Evolutionary conservation across 225 moss, liverwort and hornwort genomes (phyloP).

Genomic region (Thuidium tamariscinum): DNA sequence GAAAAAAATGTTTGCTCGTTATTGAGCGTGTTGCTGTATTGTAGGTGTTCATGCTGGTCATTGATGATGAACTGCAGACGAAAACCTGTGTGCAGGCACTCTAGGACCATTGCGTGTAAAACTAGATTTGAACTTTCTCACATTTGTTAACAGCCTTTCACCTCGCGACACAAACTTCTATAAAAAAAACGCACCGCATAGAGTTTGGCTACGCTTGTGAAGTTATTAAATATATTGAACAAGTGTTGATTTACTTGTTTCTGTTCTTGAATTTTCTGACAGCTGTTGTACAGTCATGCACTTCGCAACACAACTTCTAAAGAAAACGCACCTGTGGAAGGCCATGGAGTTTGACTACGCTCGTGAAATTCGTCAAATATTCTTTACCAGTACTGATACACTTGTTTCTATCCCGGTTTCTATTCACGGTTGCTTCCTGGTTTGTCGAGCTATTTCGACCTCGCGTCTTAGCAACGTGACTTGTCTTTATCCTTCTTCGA

Average conservation of each 20-base stretch:
- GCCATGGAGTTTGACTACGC: background rate
- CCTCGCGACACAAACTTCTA: background rate
- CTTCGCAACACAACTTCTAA: background rate
- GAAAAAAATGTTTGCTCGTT: background rate
- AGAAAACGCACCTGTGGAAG: background rate
- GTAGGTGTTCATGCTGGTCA: background rate
- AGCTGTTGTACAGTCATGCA: background rate
- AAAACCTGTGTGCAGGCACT: background rate
- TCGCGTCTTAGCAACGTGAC: background rate
- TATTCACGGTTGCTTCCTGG: background rate
- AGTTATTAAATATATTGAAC: background rate
- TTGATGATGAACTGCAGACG: background rate
- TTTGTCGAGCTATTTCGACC: background rate
- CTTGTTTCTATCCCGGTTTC: background rate
- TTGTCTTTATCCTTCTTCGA: background rate
- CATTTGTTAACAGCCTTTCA: background rate
- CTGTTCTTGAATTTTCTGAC: background rate
- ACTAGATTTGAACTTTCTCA: slow-evolving; percentile 1
- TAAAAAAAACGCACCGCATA: background rate
- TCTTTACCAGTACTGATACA: background rate
- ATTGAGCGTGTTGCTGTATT: background rate
- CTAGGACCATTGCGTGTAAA: background rate
- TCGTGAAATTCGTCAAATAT: background rate
- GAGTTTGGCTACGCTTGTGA: background rate
- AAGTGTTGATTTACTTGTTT: background rate